Evolutionary conservation across 768 basidiomycete genomes (phyloP).

Genomic region (Suillus decipiens): DNA sequence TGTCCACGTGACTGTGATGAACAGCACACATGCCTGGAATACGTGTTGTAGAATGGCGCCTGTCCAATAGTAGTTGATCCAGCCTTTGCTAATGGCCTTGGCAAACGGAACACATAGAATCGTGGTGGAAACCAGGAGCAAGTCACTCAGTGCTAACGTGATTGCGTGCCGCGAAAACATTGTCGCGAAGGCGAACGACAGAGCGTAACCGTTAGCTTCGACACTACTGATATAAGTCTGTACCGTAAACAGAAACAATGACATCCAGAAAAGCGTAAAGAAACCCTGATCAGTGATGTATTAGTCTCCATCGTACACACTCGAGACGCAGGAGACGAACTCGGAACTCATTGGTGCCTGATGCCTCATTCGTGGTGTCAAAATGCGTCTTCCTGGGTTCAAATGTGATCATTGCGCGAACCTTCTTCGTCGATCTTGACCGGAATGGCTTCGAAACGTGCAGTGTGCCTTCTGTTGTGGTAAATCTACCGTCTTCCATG

Average conservation of each 20-base stretch:
- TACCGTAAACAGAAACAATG: constrained; percentile 79
- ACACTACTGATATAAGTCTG: constrained; percentile 77
- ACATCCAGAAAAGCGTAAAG: constrained; percentile 93
- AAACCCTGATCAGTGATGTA: constrained; percentile 63
- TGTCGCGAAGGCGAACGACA: constrained; percentile 78
- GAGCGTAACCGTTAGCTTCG: constrained; percentile 74
- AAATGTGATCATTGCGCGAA: constrained; percentile 84
- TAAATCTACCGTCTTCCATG: constrained; percentile 34
- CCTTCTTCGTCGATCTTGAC: constrained; percentile 70
- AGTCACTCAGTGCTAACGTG: constrained; percentile 83
- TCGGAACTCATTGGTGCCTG: constrained; percentile 83
- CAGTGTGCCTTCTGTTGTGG: constrained; percentile 63
- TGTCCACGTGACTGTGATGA: constrained; percentile 82
- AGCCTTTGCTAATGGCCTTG: constrained; percentile 70
- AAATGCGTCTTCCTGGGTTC: constrained; percentile 84
- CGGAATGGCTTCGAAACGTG: constrained; percentile 78
- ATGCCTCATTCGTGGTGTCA: constrained; percentile 75
- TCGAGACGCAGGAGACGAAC: constrained; percentile 35
- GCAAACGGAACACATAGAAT: constrained; percentile 83
- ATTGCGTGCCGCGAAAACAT: constrained; percentile 87
- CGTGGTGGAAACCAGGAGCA: constrained; percentile 74
- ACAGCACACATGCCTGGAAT: constrained; percentile 74
- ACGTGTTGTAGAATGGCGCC: constrained; percentile 80
- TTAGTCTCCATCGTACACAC: constrained; percentile 1
- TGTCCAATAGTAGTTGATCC: constrained; percentile 79